Percentiles rank a stretch among this genome's conserved stretches.
Evolutionary conservation across 768 basidiomycete genomes (phyloP).

Genomic region (Mycena rosella): DNA sequence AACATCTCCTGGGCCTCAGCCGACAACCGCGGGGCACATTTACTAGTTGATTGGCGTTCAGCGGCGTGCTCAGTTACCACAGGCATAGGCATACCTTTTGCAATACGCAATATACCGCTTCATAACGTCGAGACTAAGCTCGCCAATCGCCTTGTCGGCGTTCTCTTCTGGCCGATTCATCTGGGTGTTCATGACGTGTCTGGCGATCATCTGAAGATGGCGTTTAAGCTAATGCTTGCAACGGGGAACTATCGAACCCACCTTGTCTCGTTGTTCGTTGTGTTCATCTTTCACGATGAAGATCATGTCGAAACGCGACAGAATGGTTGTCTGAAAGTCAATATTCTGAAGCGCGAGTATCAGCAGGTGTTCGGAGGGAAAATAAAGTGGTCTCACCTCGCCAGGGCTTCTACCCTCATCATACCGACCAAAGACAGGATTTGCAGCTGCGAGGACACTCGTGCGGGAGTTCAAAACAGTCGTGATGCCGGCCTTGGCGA

Average conservation of each 20-base stretch:
- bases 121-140: slow-evolving; percentile 98
- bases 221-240: slow-evolving; percentile 14
- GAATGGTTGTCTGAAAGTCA: slow-evolving; percentile 97
- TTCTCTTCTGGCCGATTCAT: slow-evolving; percentile 89
- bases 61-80: not conserved
- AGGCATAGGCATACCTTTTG: slow-evolving; percentile 74
- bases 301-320: slow-evolving; percentile 99
- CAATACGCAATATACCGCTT: slow-evolving; percentile 97
- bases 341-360: slow-evolving; percentile 71
- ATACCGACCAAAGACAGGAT: slow-evolving; percentile 97
- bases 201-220: slow-evolving; percentile 83
- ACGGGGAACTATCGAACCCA: slow-evolving; percentile 50
- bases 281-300: slow-evolving; percentile 99
- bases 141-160: slow-evolving; percentile 77
- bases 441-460: slow-evolving; percentile 96
- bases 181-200: slow-evolving; percentile 98
- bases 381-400: slow-evolving; percentile 64
- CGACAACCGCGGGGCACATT: slow-evolving; percentile 96
- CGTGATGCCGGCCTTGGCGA: slow-evolving; percentile 98
- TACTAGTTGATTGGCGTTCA: slow-evolving; percentile 60
- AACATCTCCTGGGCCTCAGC: slow-evolving; percentile 96
- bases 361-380: not conserved
- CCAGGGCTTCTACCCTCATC: slow-evolving; percentile 97
- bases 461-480: slow-evolving; percentile 97
- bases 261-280: slow-evolving; percentile 92